Conservation (phyloP, 306 rosid species). For the Vigna unguiculata region DNA sequence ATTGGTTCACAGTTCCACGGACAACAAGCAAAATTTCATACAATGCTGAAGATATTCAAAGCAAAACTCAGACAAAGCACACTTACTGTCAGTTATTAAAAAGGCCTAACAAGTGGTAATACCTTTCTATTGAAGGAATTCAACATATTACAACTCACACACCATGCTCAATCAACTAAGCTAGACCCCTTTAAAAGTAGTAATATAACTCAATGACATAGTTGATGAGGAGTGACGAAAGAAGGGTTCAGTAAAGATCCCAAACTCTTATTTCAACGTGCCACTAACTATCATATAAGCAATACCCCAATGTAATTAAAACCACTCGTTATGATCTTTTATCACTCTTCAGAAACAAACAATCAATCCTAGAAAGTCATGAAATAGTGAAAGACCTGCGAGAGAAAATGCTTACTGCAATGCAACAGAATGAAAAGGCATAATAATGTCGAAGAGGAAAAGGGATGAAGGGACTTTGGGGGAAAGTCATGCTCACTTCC, state of each 20-base stretch:
- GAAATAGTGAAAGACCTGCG: neutral
- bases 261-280: neutral
- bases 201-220: slow-evolving; percentile 4
- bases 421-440: neutral
- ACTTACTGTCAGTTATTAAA: neutral
- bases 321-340: neutral
- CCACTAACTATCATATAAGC: slow-evolving; percentile 8
- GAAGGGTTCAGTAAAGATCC: slow-evolving; percentile 12
- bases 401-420: neutral
- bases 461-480: neutral
- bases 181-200: too few species aligned
- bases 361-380: neutral
- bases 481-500: neutral
- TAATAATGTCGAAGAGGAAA: neutral
- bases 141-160: too few species aligned
- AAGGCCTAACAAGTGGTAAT: neutral
- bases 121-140: too few species aligned
- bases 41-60: neutral
- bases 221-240: neutral
- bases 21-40: slow-evolving; percentile 19
- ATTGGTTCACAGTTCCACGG: slow-evolving; percentile 29
- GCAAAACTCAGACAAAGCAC: slow-evolving; percentile 17
- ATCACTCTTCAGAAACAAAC: slow-evolving; percentile 5
- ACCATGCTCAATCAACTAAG: too few species aligned
- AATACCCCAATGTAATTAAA: slow-evolving; percentile 27